Base-by-base conservation (phyloP, 2,329 filamentous ascomycete genomes). In the Pseudocercospora eumusae region DNA sequence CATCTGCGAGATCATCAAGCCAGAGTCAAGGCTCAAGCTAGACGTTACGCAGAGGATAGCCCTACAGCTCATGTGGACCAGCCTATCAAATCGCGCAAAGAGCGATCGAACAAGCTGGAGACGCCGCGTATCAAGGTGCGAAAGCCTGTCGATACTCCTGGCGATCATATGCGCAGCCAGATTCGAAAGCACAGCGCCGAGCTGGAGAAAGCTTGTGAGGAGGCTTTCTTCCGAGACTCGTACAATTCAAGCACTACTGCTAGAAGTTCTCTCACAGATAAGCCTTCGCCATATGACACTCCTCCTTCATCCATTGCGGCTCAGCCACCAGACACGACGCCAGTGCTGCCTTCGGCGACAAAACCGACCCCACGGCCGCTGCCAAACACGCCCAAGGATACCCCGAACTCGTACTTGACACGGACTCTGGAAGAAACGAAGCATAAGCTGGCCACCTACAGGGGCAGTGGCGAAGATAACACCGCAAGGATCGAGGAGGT, bases 191-290 rank as follows among this genome's bases (percentile, higher is more conserved):
- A 96, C 61, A 96, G 92, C 69, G 86, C 85, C 69, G 92, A 92
- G 70, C 87, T 97, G 64, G 91, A 92, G 55, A 91, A 92, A 75
- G 91, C 95, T 62, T 96, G 93, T 71, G 93, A 98, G 71, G 91
- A 95, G 71, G 93, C 93, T 1, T 97, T 98, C 79, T 93, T 91
- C 72, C 87, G 89, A 68, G 83, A 79, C 59, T 88, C 82, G 0
- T 75, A 83, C 21, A 80, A 80, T 49, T 83, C 84, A 1, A 85
- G 81, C 56, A 75, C 77, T 25, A 77, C 77, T 3, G 82, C 81
- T 0, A 62, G 63, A 8, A 68, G 69, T 25, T 76, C 77, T 18
- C 71, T 73, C 3, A 77, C 78, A 6, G 76, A 68, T 27, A 64
- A 62, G 42, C 64, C 50, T 20, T 64, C 65, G 27, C 64, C 64